Percentiles rank a stretch among this genome's conserved stretches.
Conservation (phyloP, 2,329 filamentous ascomycete genomes). For the Chrysoporthe deuterocubensis region DNA sequence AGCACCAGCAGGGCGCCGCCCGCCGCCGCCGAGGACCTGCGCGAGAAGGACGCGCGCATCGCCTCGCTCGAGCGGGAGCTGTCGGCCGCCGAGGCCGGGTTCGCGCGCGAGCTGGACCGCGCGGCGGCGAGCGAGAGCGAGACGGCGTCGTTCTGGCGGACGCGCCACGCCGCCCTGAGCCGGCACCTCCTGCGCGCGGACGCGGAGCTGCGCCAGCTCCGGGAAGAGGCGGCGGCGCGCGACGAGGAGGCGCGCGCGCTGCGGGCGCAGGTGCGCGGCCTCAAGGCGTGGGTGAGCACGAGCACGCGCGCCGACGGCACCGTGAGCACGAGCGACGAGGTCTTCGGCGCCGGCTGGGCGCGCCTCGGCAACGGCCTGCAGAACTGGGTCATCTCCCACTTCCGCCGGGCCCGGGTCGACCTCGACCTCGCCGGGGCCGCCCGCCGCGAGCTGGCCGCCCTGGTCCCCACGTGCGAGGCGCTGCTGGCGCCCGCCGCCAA, state of each 20-base stretch:
- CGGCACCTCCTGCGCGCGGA: slow-evolving; percentile 57
- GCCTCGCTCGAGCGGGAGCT: slow-evolving; percentile 57
- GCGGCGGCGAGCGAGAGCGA: slow-evolving; percentile 59
- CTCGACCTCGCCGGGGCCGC: slow-evolving; percentile 35
- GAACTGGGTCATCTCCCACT: slow-evolving; percentile 75
- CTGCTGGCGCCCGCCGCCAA: slow-evolving; percentile 54
- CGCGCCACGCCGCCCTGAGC: slow-evolving; percentile 56
- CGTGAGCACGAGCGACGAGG: slow-evolving; percentile 68
- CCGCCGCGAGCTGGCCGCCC: slow-evolving; percentile 29
- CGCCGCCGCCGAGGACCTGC: slow-evolving; percentile 1
- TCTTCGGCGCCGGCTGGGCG: slow-evolving; percentile 65
- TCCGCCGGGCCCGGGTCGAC: slow-evolving; percentile 63
- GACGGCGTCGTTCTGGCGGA: slow-evolving; percentile 61
- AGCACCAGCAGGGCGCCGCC: slow-evolving; percentile 20
- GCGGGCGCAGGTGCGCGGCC: slow-evolving; percentile 63
- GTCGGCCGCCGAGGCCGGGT: slow-evolving; percentile 56
- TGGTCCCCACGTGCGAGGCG: slow-evolving; percentile 63
- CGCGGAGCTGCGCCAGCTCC: slow-evolving; percentile 55
- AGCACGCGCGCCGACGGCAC: slow-evolving; percentile 66
- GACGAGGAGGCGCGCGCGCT: slow-evolving; percentile 62
- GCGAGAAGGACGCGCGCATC: slow-evolving; percentile 56
- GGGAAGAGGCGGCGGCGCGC: slow-evolving; percentile 49
- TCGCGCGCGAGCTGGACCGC: slow-evolving; percentile 56
- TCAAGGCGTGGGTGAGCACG: slow-evolving; percentile 74
- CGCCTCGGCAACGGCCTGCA: slow-evolving; percentile 69